Conservation (phyloP, 1,284 basidiomycete genomes). For the Gymnopus androsaceus region DNA sequence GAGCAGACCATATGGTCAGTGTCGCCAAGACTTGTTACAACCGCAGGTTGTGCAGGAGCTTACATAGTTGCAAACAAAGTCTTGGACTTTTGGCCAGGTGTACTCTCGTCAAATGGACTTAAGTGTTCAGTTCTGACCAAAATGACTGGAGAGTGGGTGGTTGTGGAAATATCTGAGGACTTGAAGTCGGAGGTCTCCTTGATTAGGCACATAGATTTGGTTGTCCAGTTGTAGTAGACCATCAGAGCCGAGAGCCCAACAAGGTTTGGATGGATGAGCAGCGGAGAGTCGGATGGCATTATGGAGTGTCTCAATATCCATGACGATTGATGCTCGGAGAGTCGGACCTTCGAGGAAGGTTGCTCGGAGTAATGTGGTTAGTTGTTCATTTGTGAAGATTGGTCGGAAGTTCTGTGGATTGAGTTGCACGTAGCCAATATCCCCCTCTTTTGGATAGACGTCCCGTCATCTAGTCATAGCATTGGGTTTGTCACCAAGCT, state of each 20-base stretch:
- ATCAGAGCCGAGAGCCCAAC: no score
- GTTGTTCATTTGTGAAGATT: constrained; percentile 26
- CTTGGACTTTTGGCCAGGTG: no score
- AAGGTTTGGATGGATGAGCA: background rate
- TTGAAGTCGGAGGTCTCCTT: background rate
- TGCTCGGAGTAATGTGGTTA: constrained; percentile 21
- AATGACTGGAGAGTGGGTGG: background rate
- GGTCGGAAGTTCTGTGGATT: constrained; percentile 31
- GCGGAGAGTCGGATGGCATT: no score
- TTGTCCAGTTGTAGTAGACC: no score
- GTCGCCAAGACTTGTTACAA: background rate
- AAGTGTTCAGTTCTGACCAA: no score
- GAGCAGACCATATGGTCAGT: constrained; percentile 2
- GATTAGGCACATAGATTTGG: no score
- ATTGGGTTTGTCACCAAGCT: background rate
- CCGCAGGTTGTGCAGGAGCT: no score
- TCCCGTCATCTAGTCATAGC: background rate
- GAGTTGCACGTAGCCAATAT: background rate
- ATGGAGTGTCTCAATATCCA: constrained; percentile 12
- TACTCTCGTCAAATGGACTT: no score
- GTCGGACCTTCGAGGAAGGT: constrained; percentile 15
- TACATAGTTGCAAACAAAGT: no score
- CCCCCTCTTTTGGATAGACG: background rate
- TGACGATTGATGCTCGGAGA: constrained; percentile 16
- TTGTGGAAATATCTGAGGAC: background rate